These are phyloP conservation scores for Prunella vulgaris DNA, from an alignment of 257 asterid genomes.

Conservation along the genomic window DNA sequence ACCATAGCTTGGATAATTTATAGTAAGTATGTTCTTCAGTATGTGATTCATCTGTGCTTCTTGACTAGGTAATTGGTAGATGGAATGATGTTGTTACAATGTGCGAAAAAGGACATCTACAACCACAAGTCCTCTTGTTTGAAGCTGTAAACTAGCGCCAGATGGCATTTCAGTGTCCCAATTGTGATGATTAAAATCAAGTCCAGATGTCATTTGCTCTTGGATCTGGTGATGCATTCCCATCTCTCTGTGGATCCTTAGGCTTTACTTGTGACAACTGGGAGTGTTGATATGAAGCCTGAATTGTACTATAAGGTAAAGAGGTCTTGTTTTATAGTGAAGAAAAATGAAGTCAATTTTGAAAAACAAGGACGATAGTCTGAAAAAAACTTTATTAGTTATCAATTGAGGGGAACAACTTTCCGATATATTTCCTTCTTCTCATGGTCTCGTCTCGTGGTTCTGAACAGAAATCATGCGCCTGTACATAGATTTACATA, in stretches of 20 bases:
- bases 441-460: neutral
- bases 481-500: slow-evolving; percentile 28
- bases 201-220: slow-evolving; percentile 13
- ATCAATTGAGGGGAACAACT: slow-evolving; percentile 12
- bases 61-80: slow-evolving; percentile 66
- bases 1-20: slow-evolving; percentile 9
- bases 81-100: slow-evolving; percentile 80
- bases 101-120: slow-evolving; percentile 91
- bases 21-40: neutral
- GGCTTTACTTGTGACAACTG: slow-evolving; percentile 12
- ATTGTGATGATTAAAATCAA: neutral
- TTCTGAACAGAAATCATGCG: slow-evolving; percentile 22
- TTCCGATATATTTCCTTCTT: slow-evolving; percentile 16
- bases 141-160: slow-evolving; percentile 62
- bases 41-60: slow-evolving; percentile 1
- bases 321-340: slow-evolving; percentile 24
- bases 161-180: neutral
- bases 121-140: slow-evolving; percentile 87
- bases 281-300: slow-evolving; percentile 24
- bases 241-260: slow-evolving; percentile 7
- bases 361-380: slow-evolving; percentile 15
- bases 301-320: slow-evolving; percentile 30
- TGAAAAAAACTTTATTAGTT: slow-evolving; percentile 9
- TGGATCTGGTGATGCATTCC: slow-evolving; percentile 22
- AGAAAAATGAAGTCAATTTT: slow-evolving; percentile 26